These are phyloP conservation scores for Passalora sequoiae DNA, from an alignment of 2,329 filamentous ascomycete genomes.

Conservation along the genomic window DNA sequence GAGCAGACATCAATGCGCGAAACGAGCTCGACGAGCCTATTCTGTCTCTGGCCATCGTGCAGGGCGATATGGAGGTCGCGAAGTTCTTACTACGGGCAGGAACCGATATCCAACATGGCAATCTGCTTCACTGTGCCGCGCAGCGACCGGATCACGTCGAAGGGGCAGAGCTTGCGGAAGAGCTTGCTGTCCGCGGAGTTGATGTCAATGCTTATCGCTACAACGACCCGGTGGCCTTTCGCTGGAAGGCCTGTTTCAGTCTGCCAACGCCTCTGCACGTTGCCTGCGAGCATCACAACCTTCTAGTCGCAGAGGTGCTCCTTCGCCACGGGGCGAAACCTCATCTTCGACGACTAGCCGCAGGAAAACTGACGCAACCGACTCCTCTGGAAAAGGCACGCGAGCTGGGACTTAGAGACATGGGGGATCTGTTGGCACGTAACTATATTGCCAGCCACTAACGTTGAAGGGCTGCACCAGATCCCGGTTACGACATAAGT, in stretches of 20 bases:
- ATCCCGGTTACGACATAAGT: too few relatives aligned
- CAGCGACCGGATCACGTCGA: background rate
- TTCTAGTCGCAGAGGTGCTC: background rate
- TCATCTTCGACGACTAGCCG: background rate
- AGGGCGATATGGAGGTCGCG: background rate
- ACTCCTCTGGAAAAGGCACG: background rate
- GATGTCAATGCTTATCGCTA: background rate
- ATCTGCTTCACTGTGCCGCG: slow-evolving; percentile 1
- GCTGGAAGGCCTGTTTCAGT: background rate
- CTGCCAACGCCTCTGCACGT: background rate
- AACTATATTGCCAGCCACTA: background rate
- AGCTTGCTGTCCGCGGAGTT: background rate
- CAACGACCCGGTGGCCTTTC: background rate
- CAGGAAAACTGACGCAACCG: background rate
- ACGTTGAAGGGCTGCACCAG: background rate
- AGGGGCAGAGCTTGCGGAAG: background rate
- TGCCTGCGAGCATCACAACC: background rate
- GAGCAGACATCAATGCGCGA: background rate
- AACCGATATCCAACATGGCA: background rate
- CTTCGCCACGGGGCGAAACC: background rate
- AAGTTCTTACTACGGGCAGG: background rate
- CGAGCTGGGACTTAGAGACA: background rate
- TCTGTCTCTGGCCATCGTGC: background rate
- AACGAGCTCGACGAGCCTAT: background rate
- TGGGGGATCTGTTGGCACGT: background rate